A percentile compares a stretch with the other conserved stretches of the same genome.
Evolutionary conservation across 2,329 filamentous ascomycete genomes (phyloP).

Genomic region (Macrophomina tecta): DNA sequence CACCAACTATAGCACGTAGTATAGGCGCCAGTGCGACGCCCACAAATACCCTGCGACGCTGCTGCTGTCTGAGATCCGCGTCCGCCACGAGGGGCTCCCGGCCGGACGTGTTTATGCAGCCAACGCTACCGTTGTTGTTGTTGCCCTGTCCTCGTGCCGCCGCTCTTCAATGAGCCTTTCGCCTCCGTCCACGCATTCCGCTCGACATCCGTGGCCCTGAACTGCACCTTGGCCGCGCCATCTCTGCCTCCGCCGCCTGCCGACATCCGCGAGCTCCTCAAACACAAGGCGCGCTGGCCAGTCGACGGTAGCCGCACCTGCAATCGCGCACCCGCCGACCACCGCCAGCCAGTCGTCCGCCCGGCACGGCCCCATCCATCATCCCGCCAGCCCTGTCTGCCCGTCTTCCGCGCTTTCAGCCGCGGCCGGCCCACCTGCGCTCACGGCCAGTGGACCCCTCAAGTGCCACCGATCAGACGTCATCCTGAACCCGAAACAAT

Average conservation of each 20-base stretch:
- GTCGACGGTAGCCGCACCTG: conserved; percentile 5
- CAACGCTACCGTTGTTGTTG: not conserved
- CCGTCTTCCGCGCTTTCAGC: conserved; percentile 12
- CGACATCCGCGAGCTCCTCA: not conserved
- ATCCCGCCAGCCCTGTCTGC: conserved; percentile 13
- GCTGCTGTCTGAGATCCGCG: conserved; percentile 17
- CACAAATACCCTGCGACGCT: conserved; percentile 20
- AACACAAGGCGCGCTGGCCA: conserved; percentile 10
- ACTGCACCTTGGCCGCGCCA: not conserved
- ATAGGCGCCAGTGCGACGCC: conserved; percentile 25
- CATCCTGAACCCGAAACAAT: conserved; percentile 18
- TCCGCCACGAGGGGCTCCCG: conserved; percentile 20
- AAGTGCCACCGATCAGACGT: conserved; percentile 12
- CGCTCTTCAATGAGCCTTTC: not conserved
- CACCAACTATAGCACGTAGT: conserved; percentile 25
- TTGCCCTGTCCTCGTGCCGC: not conserved
- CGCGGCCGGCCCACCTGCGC: conserved; percentile 11
- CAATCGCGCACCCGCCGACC: not conserved
- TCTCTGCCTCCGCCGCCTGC: conserved; percentile 3
- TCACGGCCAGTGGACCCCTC: conserved; percentile 15
- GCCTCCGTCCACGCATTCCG: not conserved
- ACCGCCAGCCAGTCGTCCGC: conserved; percentile 3
- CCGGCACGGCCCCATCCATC: conserved; percentile 18
- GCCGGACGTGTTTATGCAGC: conserved; percentile 9
- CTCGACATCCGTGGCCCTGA: not conserved